Conservation (phyloP, 352 stramenopile genomes). For the Chrysophaeum taylorii region DNA sequence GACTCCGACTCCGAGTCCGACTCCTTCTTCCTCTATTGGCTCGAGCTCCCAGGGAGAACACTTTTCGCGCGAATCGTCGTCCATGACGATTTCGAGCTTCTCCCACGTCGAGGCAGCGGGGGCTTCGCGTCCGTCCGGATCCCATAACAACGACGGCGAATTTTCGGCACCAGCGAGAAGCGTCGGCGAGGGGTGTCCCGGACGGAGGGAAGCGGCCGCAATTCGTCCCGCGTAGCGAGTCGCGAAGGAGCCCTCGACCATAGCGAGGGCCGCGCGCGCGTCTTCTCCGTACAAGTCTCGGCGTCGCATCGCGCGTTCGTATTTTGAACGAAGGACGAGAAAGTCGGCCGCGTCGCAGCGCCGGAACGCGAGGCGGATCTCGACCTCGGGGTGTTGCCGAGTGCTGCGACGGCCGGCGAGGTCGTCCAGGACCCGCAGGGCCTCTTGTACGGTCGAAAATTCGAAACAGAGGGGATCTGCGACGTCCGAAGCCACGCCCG, state of each 20-base stretch:
- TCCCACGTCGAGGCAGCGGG: not conserved
- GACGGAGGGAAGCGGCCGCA: not conserved
- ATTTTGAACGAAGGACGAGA: not conserved
- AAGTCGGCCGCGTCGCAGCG: conserved; percentile 27
- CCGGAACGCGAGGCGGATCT: conserved; percentile 18
- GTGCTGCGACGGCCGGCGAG: not conserved
- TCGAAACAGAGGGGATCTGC: not conserved
- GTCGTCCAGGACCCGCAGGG: not conserved
- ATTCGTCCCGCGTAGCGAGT: not conserved
- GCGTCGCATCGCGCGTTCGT: not conserved
- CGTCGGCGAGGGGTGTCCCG: not conserved
- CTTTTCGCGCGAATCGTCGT: not conserved
- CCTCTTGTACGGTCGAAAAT: not conserved
- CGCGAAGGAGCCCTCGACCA: not conserved
- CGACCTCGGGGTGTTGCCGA: not conserved
- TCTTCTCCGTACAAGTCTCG: not conserved
- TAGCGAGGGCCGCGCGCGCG: not conserved
- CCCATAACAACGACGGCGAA: not conserved
- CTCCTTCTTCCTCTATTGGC: conserved; percentile 9
- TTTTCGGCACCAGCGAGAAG: not conserved
- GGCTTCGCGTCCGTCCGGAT: not conserved
- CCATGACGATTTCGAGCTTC: not conserved
- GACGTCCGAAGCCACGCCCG: not conserved
- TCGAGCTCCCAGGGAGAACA: not conserved
- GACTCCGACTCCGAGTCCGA: not conserved